phyloP scores from a whole-genome alignment of 1,284 basidiomycete species.

The Flammula alnicola region DNA sequence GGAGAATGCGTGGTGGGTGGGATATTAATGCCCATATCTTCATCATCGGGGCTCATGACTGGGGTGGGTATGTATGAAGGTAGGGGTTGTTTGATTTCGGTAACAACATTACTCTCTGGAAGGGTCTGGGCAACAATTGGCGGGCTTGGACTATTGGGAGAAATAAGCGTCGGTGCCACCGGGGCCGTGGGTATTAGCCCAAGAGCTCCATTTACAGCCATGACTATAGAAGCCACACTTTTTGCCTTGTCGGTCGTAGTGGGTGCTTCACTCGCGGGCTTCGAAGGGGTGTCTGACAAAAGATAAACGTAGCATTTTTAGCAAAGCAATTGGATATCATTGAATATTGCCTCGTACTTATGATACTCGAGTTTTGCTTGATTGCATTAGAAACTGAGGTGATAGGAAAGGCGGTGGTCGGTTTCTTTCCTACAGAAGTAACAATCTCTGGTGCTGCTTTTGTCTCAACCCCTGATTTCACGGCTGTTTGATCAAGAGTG shows the following conservation, averaged over 20 bases:
- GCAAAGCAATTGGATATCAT: slow-evolving; percentile 6
- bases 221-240: no score
- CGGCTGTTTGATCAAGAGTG: background rate
- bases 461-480: slow-evolving; percentile 8
- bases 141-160: background rate
- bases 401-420: slow-evolving; percentile 10
- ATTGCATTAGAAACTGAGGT: slow-evolving; percentile 7
- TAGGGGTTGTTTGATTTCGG: slow-evolving; percentile 21
- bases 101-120: background rate
- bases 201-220: slow-evolving; percentile 3
- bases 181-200: background rate
- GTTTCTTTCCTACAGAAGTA: slow-evolving; percentile 15
- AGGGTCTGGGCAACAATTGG: background rate
- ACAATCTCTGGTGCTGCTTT: slow-evolving; percentile 11
- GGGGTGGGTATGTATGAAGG: slow-evolving; percentile 17
- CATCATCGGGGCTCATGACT: slow-evolving; percentile 9
- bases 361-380: slow-evolving; percentile 5
- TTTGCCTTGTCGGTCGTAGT: background rate
- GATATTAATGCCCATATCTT: slow-evolving; percentile 18
- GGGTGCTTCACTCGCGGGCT: background rate
- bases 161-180: background rate
- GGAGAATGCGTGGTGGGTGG: slow-evolving; percentile 24
- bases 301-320: slow-evolving; percentile 11
- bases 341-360: slow-evolving; percentile 16
- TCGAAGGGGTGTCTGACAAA: slow-evolving; percentile 8